phyloP scores from a whole-genome alignment of 495 filamentous ascomycete species.

The Astrothelium subdiscretum region DNA sequence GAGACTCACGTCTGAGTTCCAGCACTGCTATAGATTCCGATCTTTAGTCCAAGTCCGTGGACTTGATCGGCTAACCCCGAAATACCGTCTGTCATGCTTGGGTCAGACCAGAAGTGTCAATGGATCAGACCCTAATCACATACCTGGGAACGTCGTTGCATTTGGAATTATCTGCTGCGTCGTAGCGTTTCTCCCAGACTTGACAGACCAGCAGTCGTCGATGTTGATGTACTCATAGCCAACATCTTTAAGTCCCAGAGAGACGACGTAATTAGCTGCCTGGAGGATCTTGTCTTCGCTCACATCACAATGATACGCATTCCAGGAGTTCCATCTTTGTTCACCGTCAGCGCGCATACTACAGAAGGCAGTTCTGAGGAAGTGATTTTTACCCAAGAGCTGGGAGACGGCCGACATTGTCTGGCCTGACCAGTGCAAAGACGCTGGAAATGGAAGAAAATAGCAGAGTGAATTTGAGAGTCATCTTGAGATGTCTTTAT shows the following conservation, averaged over 20 bases:
- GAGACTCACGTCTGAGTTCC: slow-evolving; percentile 46
- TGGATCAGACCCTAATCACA: slow-evolving; percentile 23
- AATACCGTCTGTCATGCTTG: slow-evolving; percentile 24
- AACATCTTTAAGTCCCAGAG: slow-evolving; percentile 23
- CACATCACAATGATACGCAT: slow-evolving; percentile 24
- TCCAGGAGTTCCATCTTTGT: slow-evolving; percentile 30
- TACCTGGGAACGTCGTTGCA: slow-evolving; percentile 11
- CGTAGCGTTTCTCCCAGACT: slow-evolving; percentile 11
- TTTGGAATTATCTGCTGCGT: slow-evolving; percentile 43
- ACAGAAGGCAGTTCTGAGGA: too few relatives aligned
- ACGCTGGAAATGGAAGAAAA: not conserved
- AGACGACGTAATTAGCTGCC: slow-evolving; percentile 20
- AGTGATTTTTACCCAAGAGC: slow-evolving; percentile 48
- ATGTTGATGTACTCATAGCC: slow-evolving; percentile 27
- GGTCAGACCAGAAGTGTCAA: not conserved
- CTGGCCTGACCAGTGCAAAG: not conserved
- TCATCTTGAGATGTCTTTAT: not conserved
- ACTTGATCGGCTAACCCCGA: slow-evolving; percentile 17
- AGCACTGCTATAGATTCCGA: slow-evolving; percentile 33
- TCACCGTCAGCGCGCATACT: not conserved
- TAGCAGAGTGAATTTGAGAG: not conserved
- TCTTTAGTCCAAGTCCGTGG: slow-evolving; percentile 25
- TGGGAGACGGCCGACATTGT: slow-evolving; percentile 34
- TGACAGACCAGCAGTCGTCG: slow-evolving; percentile 26
- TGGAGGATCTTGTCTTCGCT: slow-evolving; percentile 21